phyloP scores from a whole-genome alignment of 2,329 filamentous ascomycete species.

The Fusarium napiforme region DNA sequence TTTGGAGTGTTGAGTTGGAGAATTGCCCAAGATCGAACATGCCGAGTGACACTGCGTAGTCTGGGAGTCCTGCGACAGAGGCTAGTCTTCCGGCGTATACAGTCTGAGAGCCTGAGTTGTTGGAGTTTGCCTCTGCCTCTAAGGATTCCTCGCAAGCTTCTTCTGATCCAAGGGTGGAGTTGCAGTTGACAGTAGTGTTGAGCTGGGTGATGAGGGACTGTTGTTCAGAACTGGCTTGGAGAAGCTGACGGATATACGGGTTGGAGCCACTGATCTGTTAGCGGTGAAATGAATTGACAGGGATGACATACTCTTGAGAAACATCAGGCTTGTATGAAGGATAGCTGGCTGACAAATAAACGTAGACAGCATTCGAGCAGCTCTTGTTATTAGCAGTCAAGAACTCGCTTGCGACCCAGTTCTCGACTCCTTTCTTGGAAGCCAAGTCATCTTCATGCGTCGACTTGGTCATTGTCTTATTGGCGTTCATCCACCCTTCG shows the following conservation, averaged over 20 bases:
- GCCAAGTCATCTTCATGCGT: background rate
- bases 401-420: background rate
- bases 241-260: background rate
- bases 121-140: rapidly evolving
- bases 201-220: background rate
- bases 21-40: slow-evolving; percentile 6
- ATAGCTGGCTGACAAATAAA: background rate
- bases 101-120: rapidly evolving
- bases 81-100: background rate
- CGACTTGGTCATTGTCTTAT: background rate
- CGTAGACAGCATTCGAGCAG: slow-evolving; percentile 17
- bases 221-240: rapidly evolving
- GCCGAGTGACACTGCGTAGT: slow-evolving; percentile 20
- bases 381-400: background rate
- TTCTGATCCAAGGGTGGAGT: slow-evolving; percentile 6
- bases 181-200: slow-evolving; percentile 7
- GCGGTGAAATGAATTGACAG: rapidly evolving
- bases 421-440: background rate
- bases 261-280: slow-evolving; percentile 4
- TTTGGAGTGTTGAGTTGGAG: slow-evolving; percentile 5
- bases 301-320: slow-evolving; percentile 4
- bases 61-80: slow-evolving; percentile 15
- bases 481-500: background rate
- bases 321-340: slow-evolving; percentile 23
- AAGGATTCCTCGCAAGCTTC: background rate